Conservation (phyloP, 2,329 filamentous ascomycete genomes). For the Pseudogymnoascus sp. region DNA sequence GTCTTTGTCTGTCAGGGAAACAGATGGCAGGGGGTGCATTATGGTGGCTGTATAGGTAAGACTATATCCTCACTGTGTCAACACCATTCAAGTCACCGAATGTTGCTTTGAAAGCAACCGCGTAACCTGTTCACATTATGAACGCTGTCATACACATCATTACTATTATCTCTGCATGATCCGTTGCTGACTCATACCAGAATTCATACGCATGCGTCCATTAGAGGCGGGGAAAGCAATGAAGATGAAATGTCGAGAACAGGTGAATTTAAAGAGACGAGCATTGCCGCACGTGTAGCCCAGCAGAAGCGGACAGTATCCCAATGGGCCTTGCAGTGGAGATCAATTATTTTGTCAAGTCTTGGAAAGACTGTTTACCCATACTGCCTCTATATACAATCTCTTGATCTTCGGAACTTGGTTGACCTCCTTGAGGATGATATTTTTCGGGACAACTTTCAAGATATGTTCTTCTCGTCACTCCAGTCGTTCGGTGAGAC, state of each 20-base stretch:
- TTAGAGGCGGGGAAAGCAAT: constrained; percentile 37
- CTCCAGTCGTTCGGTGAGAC: constrained; percentile 30
- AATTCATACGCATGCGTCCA: constrained; percentile 40
- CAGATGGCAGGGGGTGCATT: constrained; percentile 52
- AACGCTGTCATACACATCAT: neutral
- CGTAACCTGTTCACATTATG: neutral
- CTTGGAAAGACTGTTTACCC: constrained; percentile 56
- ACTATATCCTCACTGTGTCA: constrained; percentile 1
- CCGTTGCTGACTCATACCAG: constrained; percentile 28
- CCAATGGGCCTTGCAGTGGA: constrained; percentile 60
- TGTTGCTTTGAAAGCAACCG: neutral
- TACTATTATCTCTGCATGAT: neutral
- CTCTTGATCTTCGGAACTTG: constrained; percentile 57
- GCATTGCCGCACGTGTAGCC: constrained; percentile 15
- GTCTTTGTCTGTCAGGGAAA: constrained; percentile 48
- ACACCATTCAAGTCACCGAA: neutral
- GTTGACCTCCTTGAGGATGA: constrained; percentile 51
- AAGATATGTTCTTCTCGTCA: constrained; percentile 33
- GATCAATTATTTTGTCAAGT: constrained; percentile 60
- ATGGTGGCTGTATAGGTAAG: constrained; percentile 56
- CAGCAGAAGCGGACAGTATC: constrained; percentile 21
- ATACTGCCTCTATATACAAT: constrained; percentile 61
- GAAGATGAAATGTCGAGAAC: constrained; percentile 30
- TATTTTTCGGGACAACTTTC: constrained; percentile 22
- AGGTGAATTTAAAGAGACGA: constrained; percentile 13